These are phyloP conservation scores for Paecilomyces variotii DNA, from an alignment of 2,329 filamentous ascomycete genomes.

Conservation along the genomic window DNA sequence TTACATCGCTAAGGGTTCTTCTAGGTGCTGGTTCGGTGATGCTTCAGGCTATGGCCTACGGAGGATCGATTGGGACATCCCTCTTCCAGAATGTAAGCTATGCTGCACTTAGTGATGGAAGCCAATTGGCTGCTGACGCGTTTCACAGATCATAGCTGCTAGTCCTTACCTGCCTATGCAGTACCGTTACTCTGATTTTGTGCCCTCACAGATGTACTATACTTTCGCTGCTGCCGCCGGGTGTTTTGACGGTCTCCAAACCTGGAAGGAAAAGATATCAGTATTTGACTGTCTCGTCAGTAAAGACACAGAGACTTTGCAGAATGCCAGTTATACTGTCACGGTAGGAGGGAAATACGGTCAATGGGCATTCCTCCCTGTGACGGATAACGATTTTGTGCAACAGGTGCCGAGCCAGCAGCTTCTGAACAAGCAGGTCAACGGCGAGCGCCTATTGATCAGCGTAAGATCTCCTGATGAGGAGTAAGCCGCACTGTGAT, in stretches of 20 bases:
- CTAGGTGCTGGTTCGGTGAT: conserved; percentile 48
- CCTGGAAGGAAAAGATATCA: conserved; percentile 3
- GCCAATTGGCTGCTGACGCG: background rate
- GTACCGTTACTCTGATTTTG: conserved; percentile 41
- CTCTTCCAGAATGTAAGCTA: conserved; percentile 2
- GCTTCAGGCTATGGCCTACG: conserved; percentile 35
- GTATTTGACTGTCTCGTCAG: conserved; percentile 37
- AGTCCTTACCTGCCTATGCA: conserved; percentile 51
- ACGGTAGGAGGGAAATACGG: conserved; percentile 25
- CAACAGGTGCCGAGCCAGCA: conserved; percentile 29
- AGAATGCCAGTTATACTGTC: conserved; percentile 27
- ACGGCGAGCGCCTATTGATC: conserved; percentile 26
- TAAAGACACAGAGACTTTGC: conserved; percentile 27
- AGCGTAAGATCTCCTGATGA: conserved; percentile 8
- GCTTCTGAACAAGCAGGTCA: conserved; percentile 25
- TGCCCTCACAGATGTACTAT: conserved; percentile 40
- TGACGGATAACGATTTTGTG: conserved; percentile 34
- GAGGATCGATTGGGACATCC: background rate
- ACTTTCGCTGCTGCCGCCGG: conserved; percentile 35
- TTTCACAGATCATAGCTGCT: conserved; percentile 25
- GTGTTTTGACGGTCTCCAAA: conserved; percentile 25
- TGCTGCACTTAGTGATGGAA: background rate
- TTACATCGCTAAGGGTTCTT: conserved; percentile 27
- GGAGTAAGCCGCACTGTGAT: background rate
- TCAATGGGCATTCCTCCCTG: conserved; percentile 36